Evolutionary conservation across 2,329 filamentous ascomycete genomes (phyloP).

Genomic region (Akanthomyces dipterigenus): DNA sequence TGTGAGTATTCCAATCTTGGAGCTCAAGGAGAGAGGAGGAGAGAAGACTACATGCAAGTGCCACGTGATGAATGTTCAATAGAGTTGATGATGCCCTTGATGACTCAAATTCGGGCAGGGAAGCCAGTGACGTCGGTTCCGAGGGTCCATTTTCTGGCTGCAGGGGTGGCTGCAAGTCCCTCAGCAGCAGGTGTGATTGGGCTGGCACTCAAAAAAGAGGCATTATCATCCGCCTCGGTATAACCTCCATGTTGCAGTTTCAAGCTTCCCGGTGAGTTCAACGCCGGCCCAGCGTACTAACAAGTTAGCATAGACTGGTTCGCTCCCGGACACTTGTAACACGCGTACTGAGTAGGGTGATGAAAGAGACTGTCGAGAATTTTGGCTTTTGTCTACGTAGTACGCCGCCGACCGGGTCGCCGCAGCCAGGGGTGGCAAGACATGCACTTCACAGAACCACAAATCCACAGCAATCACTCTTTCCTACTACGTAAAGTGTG

Average conservation of each 20-base stretch:
- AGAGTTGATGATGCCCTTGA: background rate
- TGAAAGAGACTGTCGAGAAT: background rate
- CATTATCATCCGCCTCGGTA: background rate
- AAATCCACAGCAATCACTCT: background rate
- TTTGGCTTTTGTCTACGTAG: background rate
- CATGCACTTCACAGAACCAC: background rate
- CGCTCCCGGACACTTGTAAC: background rate
- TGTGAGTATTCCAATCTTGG: too few relatives aligned
- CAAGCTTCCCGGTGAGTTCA: background rate
- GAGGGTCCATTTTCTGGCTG: background rate
- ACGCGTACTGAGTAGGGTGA: background rate
- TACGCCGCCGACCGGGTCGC: background rate
- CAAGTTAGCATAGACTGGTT: background rate
- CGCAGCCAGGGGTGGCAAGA: background rate
- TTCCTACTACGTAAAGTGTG: background rate
- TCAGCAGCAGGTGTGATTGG: background rate
- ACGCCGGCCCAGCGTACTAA: background rate
- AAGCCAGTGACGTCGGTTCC: conserved; percentile 4
- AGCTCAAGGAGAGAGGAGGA: too few relatives aligned
- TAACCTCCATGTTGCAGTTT: background rate
- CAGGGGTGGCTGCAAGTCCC: background rate
- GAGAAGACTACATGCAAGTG: too few relatives aligned
- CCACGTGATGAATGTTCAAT: background rate
- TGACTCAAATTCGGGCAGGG: background rate
- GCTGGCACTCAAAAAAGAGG: background rate